Conservation (phyloP, 345 rosid species). For the Dimocarpus longan region DNA sequence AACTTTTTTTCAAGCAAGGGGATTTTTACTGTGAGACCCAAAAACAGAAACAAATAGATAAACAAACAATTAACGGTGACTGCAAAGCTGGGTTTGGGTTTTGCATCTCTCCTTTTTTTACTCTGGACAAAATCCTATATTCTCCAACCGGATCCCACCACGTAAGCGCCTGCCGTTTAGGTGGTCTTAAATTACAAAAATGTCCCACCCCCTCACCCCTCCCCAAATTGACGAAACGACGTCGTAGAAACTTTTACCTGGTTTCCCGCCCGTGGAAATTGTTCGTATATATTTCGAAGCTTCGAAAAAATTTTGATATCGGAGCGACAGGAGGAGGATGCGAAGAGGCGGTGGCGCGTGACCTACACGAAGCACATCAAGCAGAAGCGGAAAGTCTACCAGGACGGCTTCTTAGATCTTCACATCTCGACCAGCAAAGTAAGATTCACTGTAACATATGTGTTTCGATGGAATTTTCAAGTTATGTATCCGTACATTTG, state of each 20-base stretch:
- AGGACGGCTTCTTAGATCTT: slow-evolving; percentile 74
- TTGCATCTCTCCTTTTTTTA: not conserved
- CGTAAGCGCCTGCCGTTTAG: not conserved
- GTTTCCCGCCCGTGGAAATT: slow-evolving; percentile 12
- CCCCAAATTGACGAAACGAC: not conserved
- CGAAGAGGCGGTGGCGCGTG: slow-evolving; percentile 67
- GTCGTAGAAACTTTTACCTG: not conserved
- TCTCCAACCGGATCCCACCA: slow-evolving; percentile 2
- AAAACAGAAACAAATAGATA: not conserved
- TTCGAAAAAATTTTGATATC: not conserved
- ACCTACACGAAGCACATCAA: slow-evolving; percentile 83
- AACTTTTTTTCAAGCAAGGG: not conserved
- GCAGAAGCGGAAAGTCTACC: slow-evolving; percentile 79
- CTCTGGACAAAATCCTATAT: not conserved
- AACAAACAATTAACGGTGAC: not conserved
- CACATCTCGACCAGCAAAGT: slow-evolving; percentile 61
- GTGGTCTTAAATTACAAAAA: not conserved
- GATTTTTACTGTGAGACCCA: not conserved
- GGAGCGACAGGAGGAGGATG: slow-evolving; percentile 33
- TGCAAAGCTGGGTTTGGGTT: not conserved
- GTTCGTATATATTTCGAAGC: not conserved
- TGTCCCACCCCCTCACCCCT: not conserved
- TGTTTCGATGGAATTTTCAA: not conserved
- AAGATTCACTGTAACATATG: not conserved
- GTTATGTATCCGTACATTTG: not conserved